Conservation (phyloP, 805 yeast genomes). For the Sugiyamaella boreocaroliniensis region DNA sequence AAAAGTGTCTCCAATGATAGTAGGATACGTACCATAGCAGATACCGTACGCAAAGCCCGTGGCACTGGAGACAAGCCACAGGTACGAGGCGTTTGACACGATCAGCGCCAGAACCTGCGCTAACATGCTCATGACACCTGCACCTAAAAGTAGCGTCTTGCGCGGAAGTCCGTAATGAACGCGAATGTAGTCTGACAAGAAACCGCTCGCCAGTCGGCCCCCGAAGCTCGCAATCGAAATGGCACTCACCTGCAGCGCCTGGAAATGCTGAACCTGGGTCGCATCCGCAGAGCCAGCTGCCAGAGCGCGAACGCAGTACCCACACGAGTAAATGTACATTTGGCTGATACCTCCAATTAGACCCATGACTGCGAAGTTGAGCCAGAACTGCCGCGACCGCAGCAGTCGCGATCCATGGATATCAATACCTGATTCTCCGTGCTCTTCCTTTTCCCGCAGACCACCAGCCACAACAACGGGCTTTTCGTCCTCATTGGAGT, state of each 20-base stretch:
- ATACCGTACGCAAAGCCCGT: constrained; percentile 70
- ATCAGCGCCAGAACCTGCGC: constrained; percentile 48
- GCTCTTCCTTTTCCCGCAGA: not conserved
- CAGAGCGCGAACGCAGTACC: constrained; percentile 56
- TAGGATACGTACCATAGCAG: constrained; percentile 65
- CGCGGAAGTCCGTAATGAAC: constrained; percentile 43
- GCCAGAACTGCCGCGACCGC: constrained; percentile 17
- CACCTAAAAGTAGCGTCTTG: constrained; percentile 48
- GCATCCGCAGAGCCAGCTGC: constrained; percentile 1
- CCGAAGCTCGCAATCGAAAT: constrained; percentile 59
- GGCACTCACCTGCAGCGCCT: constrained; percentile 67
- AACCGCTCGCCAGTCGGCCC: constrained; percentile 61
- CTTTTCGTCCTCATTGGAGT: constrained; percentile 3
- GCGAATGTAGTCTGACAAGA: constrained; percentile 53
- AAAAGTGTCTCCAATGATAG: constrained; percentile 67
- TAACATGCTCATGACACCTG: constrained; percentile 41
- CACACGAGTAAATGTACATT: constrained; percentile 68
- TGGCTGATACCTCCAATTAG: constrained; percentile 62
- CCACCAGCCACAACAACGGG: not conserved
- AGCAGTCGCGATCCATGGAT: constrained; percentile 17
- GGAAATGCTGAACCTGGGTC: constrained; percentile 36
- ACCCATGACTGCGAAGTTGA: constrained; percentile 38
- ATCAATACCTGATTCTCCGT: constrained; percentile 4
- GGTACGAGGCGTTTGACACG: constrained; percentile 28
- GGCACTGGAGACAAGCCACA: constrained; percentile 48